phyloP scores from a whole-genome alignment of 1,139 yeast genomes.

The Kurtzmaniella quercitrusa region DNA sequence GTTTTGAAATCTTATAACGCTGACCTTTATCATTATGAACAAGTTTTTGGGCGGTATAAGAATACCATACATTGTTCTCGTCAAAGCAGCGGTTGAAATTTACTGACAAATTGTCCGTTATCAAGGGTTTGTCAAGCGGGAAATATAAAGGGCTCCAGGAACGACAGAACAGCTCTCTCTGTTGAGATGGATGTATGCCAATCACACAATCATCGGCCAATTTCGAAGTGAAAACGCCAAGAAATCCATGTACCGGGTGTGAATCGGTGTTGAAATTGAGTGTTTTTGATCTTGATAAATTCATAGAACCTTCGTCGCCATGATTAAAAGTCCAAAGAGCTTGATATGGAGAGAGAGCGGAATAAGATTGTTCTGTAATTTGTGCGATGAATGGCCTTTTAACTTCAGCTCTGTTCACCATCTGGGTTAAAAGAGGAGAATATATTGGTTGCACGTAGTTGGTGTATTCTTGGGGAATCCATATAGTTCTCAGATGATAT shows the following conservation, averaged over 20 bases:
- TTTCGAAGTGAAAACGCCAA: conserved; percentile 70
- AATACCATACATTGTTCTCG: conserved; percentile 59
- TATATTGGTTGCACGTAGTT: conserved; percentile 65
- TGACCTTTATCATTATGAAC: conserved; percentile 18
- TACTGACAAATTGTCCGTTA: conserved; percentile 32
- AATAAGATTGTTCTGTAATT: conserved; percentile 48
- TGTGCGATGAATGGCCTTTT: conserved; percentile 59
- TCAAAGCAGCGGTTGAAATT: conserved; percentile 26
- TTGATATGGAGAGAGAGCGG: conserved; percentile 5
- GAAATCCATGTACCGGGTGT: conserved; percentile 56
- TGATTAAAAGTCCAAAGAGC: conserved; percentile 13
- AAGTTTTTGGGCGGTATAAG: conserved; percentile 49
- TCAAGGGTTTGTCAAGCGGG: conserved; percentile 54
- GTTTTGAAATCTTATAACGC: conserved; percentile 13
- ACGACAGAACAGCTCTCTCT: conserved; percentile 24
- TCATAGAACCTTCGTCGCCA: conserved; percentile 33
- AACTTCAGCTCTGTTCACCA: conserved; percentile 13
- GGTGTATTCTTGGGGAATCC: conserved; percentile 65
- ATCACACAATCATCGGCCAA: conserved; percentile 57
- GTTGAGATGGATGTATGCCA: conserved; percentile 7
- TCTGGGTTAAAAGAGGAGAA: conserved; percentile 37
- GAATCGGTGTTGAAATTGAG: background rate
- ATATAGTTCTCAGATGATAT: conserved; percentile 23
- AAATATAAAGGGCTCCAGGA: conserved; percentile 71
- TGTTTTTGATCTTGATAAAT: background rate